Evolutionary conservation across 2,329 filamentous ascomycete species (phyloP).

Genomic region (Cordyceps militaris): DNA sequence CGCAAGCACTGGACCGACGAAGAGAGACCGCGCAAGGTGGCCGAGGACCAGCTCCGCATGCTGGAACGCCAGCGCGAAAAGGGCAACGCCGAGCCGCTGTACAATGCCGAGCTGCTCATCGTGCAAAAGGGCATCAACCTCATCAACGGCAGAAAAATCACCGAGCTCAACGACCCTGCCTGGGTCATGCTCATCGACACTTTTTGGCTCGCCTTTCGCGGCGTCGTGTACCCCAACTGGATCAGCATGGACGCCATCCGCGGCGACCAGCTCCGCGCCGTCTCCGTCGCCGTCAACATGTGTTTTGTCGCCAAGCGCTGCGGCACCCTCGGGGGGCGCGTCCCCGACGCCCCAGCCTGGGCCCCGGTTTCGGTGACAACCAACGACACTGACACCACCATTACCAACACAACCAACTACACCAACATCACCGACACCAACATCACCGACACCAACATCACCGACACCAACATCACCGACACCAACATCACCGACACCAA

Average conservation of each 20-base stretch:
- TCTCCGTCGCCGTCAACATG: slow-evolving; percentile 24
- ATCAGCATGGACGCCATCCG: slow-evolving; percentile 24
- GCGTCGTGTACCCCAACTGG: slow-evolving; percentile 27
- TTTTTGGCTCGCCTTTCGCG: slow-evolving; percentile 21
- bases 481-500: neutral
- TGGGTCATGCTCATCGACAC: slow-evolving; percentile 20
- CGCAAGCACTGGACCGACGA: slow-evolving; percentile 20
- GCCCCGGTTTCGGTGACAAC: neutral
- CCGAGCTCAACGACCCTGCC: slow-evolving; percentile 12
- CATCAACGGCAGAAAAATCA: slow-evolving; percentile 12
- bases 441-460: neutral
- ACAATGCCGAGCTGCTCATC: slow-evolving; percentile 23
- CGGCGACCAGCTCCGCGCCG: slow-evolving; percentile 18
- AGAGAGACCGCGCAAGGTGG: slow-evolving; percentile 12
- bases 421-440: neutral
- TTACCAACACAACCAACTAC: neutral
- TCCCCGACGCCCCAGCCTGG: slow-evolving; percentile 9
- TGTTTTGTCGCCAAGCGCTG: slow-evolving; percentile 24
- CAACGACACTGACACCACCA: neutral
- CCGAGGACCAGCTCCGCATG: slow-evolving; percentile 18
- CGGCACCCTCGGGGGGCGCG: slow-evolving; percentile 19
- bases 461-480: neutral
- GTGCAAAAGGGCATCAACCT: slow-evolving; percentile 16
- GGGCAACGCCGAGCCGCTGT: slow-evolving; percentile 15
- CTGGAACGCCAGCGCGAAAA: slow-evolving; percentile 14